phyloP scores from a whole-genome alignment of 2,329 filamentous ascomycete genomes.

The Aspergillus tamarii region DNA sequence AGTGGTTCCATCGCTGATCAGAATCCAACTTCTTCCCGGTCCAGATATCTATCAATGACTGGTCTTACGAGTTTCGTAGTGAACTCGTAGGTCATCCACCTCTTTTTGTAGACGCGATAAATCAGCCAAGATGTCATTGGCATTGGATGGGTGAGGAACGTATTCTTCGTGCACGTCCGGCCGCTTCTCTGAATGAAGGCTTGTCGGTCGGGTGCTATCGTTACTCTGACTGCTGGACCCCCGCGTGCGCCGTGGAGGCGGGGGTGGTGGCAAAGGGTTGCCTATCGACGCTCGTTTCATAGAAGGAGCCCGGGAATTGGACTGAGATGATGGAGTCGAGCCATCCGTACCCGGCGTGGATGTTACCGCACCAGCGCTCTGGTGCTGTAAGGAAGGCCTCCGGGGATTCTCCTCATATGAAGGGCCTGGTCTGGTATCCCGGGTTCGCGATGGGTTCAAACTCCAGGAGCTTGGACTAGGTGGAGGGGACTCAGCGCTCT shows the following conservation, averaged over 20 bases:
- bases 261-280: conserved; percentile 44
- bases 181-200: conserved; percentile 23
- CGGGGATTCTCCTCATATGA: conserved; percentile 19
- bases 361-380: conserved; percentile 8
- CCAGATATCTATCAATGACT: conserved; percentile 25
- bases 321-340: background rate
- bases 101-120: conserved; percentile 72
- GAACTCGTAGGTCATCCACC: conserved; percentile 63
- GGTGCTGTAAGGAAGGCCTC: conserved; percentile 9
- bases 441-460: conserved; percentile 23
- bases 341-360: conserved; percentile 13
- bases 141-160: conserved; percentile 44
- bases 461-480: conserved; percentile 34
- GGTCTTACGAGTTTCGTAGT: conserved; percentile 39
- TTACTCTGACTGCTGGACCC: conserved; percentile 45
- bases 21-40: background rate
- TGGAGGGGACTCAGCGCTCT: conserved; percentile 38
- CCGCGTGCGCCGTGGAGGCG: conserved; percentile 52
- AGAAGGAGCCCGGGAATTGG: conserved; percentile 28
- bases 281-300: conserved; percentile 34
- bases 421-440: conserved; percentile 13
- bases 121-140: conserved; percentile 70
- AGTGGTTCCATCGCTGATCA: background rate
- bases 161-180: conserved; percentile 28
- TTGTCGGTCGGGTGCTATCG: conserved; percentile 26